Evolutionary conservation across 305 asterid genomes (phyloP).

Genomic region (Caryopteris hybrid): DNA sequence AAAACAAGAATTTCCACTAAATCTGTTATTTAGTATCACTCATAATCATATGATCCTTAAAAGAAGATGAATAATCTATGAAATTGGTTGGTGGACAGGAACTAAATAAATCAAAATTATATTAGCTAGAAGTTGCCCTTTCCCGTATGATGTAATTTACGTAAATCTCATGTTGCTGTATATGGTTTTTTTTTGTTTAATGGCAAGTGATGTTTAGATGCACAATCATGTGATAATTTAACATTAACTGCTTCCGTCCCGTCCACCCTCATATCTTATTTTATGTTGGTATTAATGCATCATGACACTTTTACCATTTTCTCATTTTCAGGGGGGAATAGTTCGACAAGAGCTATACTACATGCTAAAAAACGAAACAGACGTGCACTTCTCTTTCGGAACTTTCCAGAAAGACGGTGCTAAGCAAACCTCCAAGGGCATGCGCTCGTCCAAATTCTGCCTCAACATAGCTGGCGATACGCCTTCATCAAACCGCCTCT

Average conservation of each 20-base stretch:
- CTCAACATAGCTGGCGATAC: conserved; percentile 94
- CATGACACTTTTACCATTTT: not conserved
- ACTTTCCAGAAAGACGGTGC: conserved; percentile 68
- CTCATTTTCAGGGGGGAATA: conserved; percentile 59
- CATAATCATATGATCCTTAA: not conserved
- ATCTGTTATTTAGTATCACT: not conserved
- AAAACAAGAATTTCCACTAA: not conserved
- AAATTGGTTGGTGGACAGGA: too few relatives aligned
- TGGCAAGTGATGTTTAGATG: not conserved
- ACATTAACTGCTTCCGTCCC: too few relatives aligned
- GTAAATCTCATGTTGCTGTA: not conserved
- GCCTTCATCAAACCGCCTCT: conserved; percentile 92
- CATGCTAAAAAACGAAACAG: conserved; percentile 70
- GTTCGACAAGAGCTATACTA: conserved; percentile 78
- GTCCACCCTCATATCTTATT: too few relatives aligned
- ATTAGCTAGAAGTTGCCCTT: not conserved
- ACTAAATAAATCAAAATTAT: too few relatives aligned
- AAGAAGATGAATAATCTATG: too few relatives aligned
- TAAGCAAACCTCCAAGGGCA: conserved; percentile 57
- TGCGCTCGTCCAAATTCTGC: conserved; percentile 91
- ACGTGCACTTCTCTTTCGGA: conserved; percentile 82
- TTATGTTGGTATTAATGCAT: too few relatives aligned
- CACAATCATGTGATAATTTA: too few relatives aligned
- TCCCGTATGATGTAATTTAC: not conserved
- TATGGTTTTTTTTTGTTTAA: not conserved